Evolutionary conservation across 2,329 filamentous ascomycete genomes (phyloP).

Genomic region (Hymenoscyphus linearis): DNA sequence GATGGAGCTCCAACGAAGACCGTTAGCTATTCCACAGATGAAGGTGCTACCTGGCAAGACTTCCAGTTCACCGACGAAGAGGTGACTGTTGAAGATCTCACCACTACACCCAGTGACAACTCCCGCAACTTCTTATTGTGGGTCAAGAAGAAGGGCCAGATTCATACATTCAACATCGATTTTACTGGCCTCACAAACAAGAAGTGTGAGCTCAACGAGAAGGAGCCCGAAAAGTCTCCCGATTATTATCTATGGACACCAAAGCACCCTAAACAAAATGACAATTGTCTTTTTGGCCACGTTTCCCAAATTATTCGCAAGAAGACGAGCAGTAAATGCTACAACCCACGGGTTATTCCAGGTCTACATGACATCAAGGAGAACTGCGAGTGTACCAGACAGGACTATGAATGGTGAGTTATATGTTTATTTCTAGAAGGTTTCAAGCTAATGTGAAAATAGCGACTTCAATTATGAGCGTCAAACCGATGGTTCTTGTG

Average conservation of each 20-base stretch:
- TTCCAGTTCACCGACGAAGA: conserved; percentile 68
- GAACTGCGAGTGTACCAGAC: conserved; percentile 78
- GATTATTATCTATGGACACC: conserved; percentile 90
- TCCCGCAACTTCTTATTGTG: conserved; percentile 91
- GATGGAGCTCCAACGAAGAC: conserved; percentile 62
- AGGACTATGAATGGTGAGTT: conserved; percentile 87
- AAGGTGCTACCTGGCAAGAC: conserved; percentile 73
- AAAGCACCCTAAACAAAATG: conserved; percentile 69
- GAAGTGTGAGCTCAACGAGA: conserved; percentile 64
- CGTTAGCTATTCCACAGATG: conserved; percentile 73
- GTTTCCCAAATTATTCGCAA: conserved; percentile 87
- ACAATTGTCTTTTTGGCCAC: conserved; percentile 90
- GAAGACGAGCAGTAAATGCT: conserved; percentile 72
- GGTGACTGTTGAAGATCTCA: conserved; percentile 72
- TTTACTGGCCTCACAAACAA: conserved; percentile 75
- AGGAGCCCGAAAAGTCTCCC: conserved; percentile 46
- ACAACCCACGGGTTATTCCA: conserved; percentile 68
- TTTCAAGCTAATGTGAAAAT: conserved; percentile 16
- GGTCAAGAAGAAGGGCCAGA: conserved; percentile 56
- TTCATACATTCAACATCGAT: conserved; percentile 79
- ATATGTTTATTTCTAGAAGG: background rate
- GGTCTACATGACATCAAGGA: conserved; percentile 63
- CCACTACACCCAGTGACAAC: conserved; percentile 81
- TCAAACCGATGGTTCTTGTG: conserved; percentile 69
- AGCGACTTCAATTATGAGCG: conserved; percentile 94